Evolutionary conservation across 2,329 filamentous ascomycete species (phyloP), one percentile per base, ranked within the genome.

Genomic region (Magnaporthiopsis rhizophila): DNA sequence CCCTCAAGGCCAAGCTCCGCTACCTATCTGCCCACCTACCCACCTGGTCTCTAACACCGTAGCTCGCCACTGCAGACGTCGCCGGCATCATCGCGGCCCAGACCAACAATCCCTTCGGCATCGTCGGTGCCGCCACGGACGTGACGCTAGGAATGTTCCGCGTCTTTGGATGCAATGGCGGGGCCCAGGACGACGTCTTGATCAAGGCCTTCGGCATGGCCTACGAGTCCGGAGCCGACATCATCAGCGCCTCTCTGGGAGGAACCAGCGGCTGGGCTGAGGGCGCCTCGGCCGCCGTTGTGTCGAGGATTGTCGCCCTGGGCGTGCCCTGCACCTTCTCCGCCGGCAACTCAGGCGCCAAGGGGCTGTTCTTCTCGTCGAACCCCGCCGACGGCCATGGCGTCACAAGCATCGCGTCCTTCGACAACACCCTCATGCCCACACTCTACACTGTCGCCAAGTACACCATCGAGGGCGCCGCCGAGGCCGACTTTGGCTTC

Each of bases 61-160:
- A 7, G 30, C 30, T 21, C 11, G 45, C 18, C 18, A 3, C 18
- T 53, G 45, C 8, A 53, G 45, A 86, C 71, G 83, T 86, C 30
- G 79, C 85, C 1, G 86, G 87, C 38, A 87, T 85, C 66, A 80
- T 89, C 59, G 86, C 84, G 2, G 86, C 85, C 1, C 82, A 86
- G 71, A 71, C 74, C 59, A 78, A 86, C 67, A 79, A 86, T 69
- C 72, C 64, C 3, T 67, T 67, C 53, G 80, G 80, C n/a, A 83
- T 86, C 69, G 82, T 81, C 21, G 86, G 86, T 21, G 83, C 80
- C 12, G 85, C 84, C 0, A 81, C 83, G 0, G 82, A 79, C 57
- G 85, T 84, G 1, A 82, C 75, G 1, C 75, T 88, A 1, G 83
- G 83, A 59, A 78, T 80, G 59, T 88, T 83, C 74, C 79, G 80